Percentiles rank a stretch among this genome's conserved stretches.
Evolutionary conservation across 257 asterid genomes (phyloP).

Genomic region (Apocynum venetum): DNA sequence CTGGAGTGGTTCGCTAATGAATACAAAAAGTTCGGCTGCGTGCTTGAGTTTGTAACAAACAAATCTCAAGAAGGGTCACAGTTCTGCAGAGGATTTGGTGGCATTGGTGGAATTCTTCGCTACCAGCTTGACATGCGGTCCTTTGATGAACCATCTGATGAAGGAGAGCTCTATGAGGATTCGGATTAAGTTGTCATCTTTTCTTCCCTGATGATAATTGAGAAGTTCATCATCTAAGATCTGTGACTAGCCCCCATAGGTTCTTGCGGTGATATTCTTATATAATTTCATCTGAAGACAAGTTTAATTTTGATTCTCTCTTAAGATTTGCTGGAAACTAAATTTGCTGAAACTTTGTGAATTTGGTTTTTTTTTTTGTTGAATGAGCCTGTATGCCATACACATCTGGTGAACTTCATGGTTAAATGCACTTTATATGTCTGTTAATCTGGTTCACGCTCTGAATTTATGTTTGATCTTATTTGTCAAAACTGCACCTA

Average conservation of each 20-base stretch:
- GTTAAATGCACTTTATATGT: neutral
- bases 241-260: conserved; percentile 7
- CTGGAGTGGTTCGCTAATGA: conserved; percentile 50
- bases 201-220: neutral
- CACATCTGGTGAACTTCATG: neutral
- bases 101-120: conserved; percentile 47
- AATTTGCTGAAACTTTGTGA: conserved; percentile 11
- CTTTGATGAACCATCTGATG: conserved; percentile 46
- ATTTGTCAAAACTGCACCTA: neutral
- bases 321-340: conserved; percentile 3
- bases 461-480: neutral
- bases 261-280: neutral
- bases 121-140: conserved; percentile 49
- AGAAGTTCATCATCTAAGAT: conserved; percentile 4
- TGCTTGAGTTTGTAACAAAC: conserved; percentile 44
- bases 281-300: neutral
- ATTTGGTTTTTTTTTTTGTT: conserved; percentile 6
- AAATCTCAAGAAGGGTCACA: conserved; percentile 48
- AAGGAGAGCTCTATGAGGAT: conserved; percentile 34
- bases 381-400: neutral
- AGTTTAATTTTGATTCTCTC: conserved; percentile 12
- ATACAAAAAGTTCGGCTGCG: conserved; percentile 38
- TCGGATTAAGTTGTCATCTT: conserved; percentile 27
- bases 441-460: neutral
- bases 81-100: conserved; percentile 50